These are phyloP conservation scores for Xerocomus amazonicus DNA, from an alignment of 1,284 basidiomycete genomes.

Conservation along the genomic window DNA sequence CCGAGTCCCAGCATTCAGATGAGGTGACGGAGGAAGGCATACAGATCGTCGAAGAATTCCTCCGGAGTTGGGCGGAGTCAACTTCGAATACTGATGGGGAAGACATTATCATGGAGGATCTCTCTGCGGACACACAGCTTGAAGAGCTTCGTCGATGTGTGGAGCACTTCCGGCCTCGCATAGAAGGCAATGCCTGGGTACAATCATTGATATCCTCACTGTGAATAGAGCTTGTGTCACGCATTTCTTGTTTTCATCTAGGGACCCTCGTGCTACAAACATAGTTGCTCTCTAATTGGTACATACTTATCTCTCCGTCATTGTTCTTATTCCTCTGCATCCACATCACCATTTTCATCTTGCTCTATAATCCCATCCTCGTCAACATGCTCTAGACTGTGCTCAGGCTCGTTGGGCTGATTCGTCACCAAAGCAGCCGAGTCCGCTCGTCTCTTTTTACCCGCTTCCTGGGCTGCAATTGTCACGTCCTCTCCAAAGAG, in stretches of 20 bases:
- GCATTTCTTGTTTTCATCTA: constrained; percentile 4
- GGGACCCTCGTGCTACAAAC: constrained; percentile 4
- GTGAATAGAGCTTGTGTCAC: constrained; percentile 20
- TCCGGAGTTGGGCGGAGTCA: constrained; percentile 65
- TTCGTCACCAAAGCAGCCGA: background rate
- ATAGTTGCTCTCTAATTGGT: constrained; percentile 43
- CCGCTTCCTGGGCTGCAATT: constrained; percentile 42
- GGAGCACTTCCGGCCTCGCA: constrained; percentile 60
- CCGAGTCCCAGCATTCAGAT: constrained; percentile 49
- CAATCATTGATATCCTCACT: constrained; percentile 52
- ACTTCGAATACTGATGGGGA: constrained; percentile 41
- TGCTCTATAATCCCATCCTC: constrained; percentile 7
- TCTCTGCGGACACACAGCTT: constrained; percentile 57
- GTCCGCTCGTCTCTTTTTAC: constrained; percentile 24
- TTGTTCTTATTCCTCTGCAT: constrained; percentile 10
- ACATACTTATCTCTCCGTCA: constrained; percentile 2
- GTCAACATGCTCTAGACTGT: constrained; percentile 5
- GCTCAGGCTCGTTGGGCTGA: constrained; percentile 2
- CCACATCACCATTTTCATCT: constrained; percentile 9
- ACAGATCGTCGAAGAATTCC: constrained; percentile 74
- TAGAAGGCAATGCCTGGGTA: constrained; percentile 70
- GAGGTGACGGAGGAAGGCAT: constrained; percentile 78
- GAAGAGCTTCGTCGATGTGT: constrained; percentile 63
- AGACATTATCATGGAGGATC: constrained; percentile 56
- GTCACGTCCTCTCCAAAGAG: constrained; percentile 79